Evolutionary conservation across 1,139 yeast species (phyloP), one percentile per base, ranked within the genome.

Genomic region (Scheffersomyces illinoinensis): DNA sequence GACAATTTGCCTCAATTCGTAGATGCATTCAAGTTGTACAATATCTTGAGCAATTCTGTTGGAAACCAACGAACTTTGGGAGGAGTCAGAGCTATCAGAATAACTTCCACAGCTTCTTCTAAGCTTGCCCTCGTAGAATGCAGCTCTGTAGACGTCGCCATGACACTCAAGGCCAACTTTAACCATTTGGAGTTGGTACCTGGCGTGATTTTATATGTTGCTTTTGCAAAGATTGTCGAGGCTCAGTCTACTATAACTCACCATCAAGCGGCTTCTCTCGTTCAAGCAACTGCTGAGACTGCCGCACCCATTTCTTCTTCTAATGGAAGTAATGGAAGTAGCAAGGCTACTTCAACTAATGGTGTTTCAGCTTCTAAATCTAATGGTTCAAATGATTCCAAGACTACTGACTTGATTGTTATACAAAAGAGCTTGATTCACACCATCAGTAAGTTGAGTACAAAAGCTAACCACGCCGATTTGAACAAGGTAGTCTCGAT

Each of bases 111-210:
- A n/a, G 74, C 69, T 47, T 69, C 76, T 8, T 74, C 79, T 18
- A 76, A 76, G 58, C 65, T 79, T 67, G 96, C 96, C 0, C 80
- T 92, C 62, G 88, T 91, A 46, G 96, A 90, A 71, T 93, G 91
- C 73, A 79, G 84, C 4, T 78, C 82, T 49, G 76, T 90, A 17
- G 97, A 91, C 54, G 78, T 87, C 50, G 97, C 98, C 14, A 86
- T 90, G 81, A 84, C 82, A 53, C 91, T 97, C 55, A 88, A 88
- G 68, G 89, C 90, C 5, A 85, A 82, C 55, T 84, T 93, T 68
- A 90, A 90, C 68, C 96, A 93, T 63, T 86, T 88, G 65, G 98
- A 93, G 69, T 79, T 95, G 50, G 85, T 88, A 61, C 90, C 93
- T 0, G 97, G 97, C 0, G 78, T 81, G 53, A 80, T 85, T 39